These are phyloP conservation scores for Solanum verrucosum DNA, from an alignment of 257 asterid genomes.

Conservation along the genomic window DNA sequence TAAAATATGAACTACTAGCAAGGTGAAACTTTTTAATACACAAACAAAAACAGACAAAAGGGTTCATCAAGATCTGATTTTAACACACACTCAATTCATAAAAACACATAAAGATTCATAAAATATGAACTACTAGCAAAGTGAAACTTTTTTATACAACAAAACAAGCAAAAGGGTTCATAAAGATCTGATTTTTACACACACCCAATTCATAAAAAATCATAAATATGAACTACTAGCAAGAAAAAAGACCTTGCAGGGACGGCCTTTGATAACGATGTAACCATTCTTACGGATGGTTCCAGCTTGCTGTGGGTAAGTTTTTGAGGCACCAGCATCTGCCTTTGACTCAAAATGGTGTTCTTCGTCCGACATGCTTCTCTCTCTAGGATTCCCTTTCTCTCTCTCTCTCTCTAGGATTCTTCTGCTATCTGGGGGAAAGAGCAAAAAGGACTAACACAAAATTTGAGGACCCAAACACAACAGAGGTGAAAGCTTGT, in stretches of 20 bases:
- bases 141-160: not conserved
- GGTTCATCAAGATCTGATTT: not conserved
- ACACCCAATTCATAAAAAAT: not conserved
- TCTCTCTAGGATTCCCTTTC: conserved; percentile 7
- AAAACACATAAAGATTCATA: not conserved
- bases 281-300: conserved; percentile 72
- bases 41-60: not conserved
- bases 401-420: conserved; percentile 5
- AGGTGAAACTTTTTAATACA: not conserved
- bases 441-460: not conserved
- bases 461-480: not conserved
- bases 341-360: conserved; percentile 77
- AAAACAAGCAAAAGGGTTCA: not conserved
- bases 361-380: conserved; percentile 74
- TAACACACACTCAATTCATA: not conserved
- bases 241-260: conserved; percentile 51
- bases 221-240: not conserved
- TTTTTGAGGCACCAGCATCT: conserved; percentile 75
- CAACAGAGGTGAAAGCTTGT: not conserved
- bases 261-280: conserved; percentile 68
- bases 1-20: not conserved
- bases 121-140: not conserved
- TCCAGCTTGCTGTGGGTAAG: conserved; percentile 82
- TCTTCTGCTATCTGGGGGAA: not conserved
- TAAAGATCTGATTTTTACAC: not conserved